Evolutionary conservation across 305 asterid species (phyloP), one percentile per base, ranked within the genome.

Genomic region (Fraxinus xanthoxyloides): DNA sequence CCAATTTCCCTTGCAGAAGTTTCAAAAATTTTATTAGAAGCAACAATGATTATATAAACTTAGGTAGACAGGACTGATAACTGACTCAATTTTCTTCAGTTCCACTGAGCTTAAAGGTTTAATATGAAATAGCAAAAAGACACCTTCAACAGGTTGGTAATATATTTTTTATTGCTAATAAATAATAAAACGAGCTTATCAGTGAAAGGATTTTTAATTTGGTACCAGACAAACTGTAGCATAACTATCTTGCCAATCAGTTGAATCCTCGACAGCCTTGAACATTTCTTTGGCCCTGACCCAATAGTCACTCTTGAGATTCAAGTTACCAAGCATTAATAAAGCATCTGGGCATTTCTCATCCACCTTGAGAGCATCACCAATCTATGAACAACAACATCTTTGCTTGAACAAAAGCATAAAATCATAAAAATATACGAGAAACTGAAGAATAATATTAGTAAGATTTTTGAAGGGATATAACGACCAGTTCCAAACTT

Each of bases 281-380:
- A 95, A 93, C 72, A 98, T 95, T 87, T 94, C 98, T 87, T 95
- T 95, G 34, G 98, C 99, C 89, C 93, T 95, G 85, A 95, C 98
- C 99, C 99, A 94, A 87, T 95, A 97, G 85, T 95, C 98, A 88
- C 94, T 94, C 89, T 95, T 95, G 79, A 95, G 98, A 88, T 94
- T 98, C 90, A 95, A 87, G 83, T 95, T 98, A 77, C 99, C 99
- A 86, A 92, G 98, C 98, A 95, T 95, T 81, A 95, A 81, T 81
- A 95, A 89, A 80, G 97, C 99, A 93, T 95, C 94, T 34, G 89
- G 89, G 86, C 93, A 92, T 89, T 94, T 95, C 84, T 92, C 98
- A 80, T 94, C 95, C 89, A 92, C 95, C 87, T 91, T 93, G 75
- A 94, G 89, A 28, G 97, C 98, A 87, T 93, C 97, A 72, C 84